phyloP scores from a whole-genome alignment of 176 grass and related monocot genomes.

The Hyparrhenia diplandra region DNA sequence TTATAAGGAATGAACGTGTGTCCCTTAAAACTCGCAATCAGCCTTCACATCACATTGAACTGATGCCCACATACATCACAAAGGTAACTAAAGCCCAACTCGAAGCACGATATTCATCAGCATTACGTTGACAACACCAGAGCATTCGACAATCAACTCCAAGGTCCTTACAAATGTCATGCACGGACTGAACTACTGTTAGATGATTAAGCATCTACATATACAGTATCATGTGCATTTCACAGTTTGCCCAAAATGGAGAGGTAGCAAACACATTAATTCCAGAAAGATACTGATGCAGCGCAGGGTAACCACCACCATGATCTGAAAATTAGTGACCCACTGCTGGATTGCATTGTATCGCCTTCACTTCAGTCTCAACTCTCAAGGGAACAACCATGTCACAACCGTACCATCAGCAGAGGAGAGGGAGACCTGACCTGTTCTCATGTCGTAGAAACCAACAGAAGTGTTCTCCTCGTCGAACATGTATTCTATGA shows the following conservation, averaged over 20 bases:
- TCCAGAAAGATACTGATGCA: background rate
- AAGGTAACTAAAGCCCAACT: background rate
- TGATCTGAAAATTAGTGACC: background rate
- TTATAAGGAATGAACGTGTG: background rate
- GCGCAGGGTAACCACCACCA: background rate
- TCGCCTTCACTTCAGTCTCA: background rate
- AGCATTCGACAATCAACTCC: background rate
- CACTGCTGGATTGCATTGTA: background rate
- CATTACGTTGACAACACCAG: background rate
- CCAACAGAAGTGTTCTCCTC: no score
- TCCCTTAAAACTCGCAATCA: background rate
- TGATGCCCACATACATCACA: background rate
- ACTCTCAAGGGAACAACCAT: conserved; percentile 5
- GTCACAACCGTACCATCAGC: no score
- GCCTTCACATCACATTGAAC: background rate
- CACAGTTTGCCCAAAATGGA: background rate
- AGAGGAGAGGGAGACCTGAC: no score
- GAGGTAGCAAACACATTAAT: background rate
- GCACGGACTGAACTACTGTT: background rate
- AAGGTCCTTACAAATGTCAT: background rate
- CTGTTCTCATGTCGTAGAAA: no score
- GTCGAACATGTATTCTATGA: no score
- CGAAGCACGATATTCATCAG: background rate
- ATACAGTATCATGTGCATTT: background rate
- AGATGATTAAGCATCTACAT: background rate